Base-by-base conservation (phyloP, 441 rosid genomes). In the Iberis amara region DNA sequence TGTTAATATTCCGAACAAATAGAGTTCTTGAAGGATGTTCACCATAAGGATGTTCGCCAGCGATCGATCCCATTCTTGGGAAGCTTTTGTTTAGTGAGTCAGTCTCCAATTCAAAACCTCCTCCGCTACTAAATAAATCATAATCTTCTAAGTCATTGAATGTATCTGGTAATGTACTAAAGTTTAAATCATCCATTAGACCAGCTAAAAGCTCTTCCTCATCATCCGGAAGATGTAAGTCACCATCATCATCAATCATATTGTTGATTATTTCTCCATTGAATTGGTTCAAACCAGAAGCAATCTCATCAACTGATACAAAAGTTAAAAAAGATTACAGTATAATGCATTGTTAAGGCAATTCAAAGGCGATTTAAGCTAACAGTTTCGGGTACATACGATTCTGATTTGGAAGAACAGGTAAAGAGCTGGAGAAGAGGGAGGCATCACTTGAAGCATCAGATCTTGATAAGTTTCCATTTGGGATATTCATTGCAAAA, bases 21-120 rank as follows among this genome's bases (percentile, higher is more conserved):
- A 94, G 76, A 3, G 99, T 94, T 72, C 99, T 86, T 0, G 99
- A 94, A 31, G 99, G 99, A 76, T 94, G 99, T 66, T 94, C 99
- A 0, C 99, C 99, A 24, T 79, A 86, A 7, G 99, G 99, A 75
- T 94, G 99, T 57, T 94, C 99, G 21, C 97, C 97, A 3, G 90
- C 67, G 77, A 64, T 69, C 68, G 69, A 28, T 86, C 99, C 30
- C 73, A 79, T 10, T 40, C 79, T 85, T 66, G 80, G 38, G 35
- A 72, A 79, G 32, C 71, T 76, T 32, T 79, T 53, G 57, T 68
- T 66, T 52, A 76, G 84, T 24, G 63, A 57, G 47, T 83, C 89
- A 41, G 54, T 33, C 52, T 94, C 99, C 45, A 94, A 71, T 55
- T 94, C 99, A 96, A 94, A 77, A 23, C 99, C 99, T 35, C 99